Conservation (phyloP, 805 yeast species). For the Suhomyces faveliae region DNA sequence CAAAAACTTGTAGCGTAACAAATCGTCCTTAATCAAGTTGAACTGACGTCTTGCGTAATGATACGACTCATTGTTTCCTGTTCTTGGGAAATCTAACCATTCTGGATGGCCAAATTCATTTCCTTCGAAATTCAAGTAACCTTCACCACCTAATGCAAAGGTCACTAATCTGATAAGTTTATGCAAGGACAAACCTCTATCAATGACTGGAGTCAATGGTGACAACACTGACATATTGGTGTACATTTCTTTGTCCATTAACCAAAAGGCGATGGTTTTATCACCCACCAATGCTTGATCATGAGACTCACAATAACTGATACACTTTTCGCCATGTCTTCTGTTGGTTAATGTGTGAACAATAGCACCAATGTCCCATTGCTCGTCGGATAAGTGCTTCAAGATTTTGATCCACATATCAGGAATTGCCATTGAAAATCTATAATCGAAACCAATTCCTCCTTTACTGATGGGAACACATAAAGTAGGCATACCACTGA, state of each 20-base stretch:
- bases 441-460: slow-evolving; percentile 91
- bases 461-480: slow-evolving; percentile 73
- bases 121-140: slow-evolving; percentile 93
- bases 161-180: slow-evolving; percentile 87
- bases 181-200: slow-evolving; percentile 88
- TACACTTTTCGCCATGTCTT: slow-evolving; percentile 83
- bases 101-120: slow-evolving; percentile 99
- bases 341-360: slow-evolving; percentile 83
- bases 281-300: slow-evolving; percentile 98
- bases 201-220: slow-evolving; percentile 72
- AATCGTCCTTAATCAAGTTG: slow-evolving; percentile 75
- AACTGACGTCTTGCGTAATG: slow-evolving; percentile 96
- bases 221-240: slow-evolving; percentile 85
- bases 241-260: slow-evolving; percentile 98
- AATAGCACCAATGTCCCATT: slow-evolving; percentile 86
- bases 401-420: slow-evolving; percentile 98
- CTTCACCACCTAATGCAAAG: slow-evolving; percentile 94
- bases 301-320: slow-evolving; percentile 91
- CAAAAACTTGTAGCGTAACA: slow-evolving; percentile 75
- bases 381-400: slow-evolving; percentile 80
- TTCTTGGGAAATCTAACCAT: slow-evolving; percentile 97
- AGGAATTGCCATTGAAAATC: slow-evolving; percentile 95
- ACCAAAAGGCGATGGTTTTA: slow-evolving; percentile 94
- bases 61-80: slow-evolving; percentile 81
- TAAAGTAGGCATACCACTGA: slow-evolving; percentile 94